These are phyloP conservation scores for Celoporthe dispersa DNA, from an alignment of 2,329 filamentous ascomycete species.

Conservation along the genomic window DNA sequence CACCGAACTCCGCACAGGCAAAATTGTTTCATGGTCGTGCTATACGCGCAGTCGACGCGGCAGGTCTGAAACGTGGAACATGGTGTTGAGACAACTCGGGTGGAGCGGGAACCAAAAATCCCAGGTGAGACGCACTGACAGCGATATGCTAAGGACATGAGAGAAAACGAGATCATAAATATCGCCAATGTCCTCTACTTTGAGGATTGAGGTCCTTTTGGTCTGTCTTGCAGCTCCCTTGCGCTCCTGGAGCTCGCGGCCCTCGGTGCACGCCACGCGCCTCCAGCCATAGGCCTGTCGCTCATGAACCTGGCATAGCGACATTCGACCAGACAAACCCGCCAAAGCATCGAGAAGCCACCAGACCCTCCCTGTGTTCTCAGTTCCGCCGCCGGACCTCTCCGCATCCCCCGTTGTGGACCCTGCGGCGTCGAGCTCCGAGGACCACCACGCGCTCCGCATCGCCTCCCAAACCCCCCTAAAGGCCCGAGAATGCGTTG, in stretches of 20 bases:
- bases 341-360: constrained; percentile 8
- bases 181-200: neutral
- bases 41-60: constrained; percentile 1
- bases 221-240: constrained; percentile 3
- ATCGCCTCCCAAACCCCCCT: neutral
- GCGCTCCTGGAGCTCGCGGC: constrained; percentile 4
- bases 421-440: constrained; percentile 23
- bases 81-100: constrained; percentile 9
- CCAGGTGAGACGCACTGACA: neutral
- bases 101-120: constrained; percentile 3
- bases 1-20: neutral
- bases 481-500: constrained; percentile 13
- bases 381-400: constrained; percentile 20
- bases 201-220: neutral
- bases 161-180: neutral
- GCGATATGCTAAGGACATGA: neutral
- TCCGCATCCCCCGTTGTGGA: constrained; percentile 20
- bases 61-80: constrained; percentile 19
- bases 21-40: constrained; percentile 13
- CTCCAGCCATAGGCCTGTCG: neutral
- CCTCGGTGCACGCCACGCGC: constrained; percentile 3
- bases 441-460: constrained; percentile 21
- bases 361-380: constrained; percentile 9
- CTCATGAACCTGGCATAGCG: neutral
- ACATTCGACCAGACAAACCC: neutral